Conservation (phyloP, 2,329 filamentous ascomycete genomes). For the Cryphonectria carpinicola region DNA sequence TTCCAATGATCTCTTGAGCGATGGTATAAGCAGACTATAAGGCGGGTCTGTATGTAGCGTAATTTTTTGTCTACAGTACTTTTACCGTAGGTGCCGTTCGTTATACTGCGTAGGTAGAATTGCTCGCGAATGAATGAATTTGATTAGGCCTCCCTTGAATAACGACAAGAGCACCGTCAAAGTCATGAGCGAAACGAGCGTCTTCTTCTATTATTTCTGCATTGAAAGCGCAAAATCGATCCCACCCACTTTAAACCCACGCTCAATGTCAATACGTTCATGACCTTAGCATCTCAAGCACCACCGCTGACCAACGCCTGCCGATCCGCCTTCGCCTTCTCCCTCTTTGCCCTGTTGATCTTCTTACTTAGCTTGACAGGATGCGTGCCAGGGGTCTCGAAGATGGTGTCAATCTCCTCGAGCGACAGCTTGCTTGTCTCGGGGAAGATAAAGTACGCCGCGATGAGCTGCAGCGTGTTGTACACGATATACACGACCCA, state of each 20-base stretch:
- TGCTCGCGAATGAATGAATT: background rate
- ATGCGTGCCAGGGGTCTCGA: slow-evolving; percentile 40
- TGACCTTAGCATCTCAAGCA: background rate
- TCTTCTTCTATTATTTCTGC: background rate
- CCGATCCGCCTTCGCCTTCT: slow-evolving; percentile 24
- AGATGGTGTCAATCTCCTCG: slow-evolving; percentile 63
- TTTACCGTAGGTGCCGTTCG: background rate
- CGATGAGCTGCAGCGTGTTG: slow-evolving; percentile 50
- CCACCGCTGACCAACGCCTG: slow-evolving; percentile 1
- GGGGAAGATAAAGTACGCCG: slow-evolving; percentile 55
- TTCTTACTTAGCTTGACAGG: slow-evolving; percentile 31
- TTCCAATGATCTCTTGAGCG: background rate
- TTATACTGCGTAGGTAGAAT: background rate
- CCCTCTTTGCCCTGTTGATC: slow-evolving; percentile 30
- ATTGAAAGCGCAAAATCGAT: background rate
- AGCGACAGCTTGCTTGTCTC: slow-evolving; percentile 54
- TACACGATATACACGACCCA: slow-evolving; percentile 56
- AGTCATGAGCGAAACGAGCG: background rate
- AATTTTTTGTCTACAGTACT: background rate
- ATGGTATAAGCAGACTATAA: background rate
- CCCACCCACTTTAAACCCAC: background rate
- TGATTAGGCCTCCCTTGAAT: background rate
- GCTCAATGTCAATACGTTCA: background rate
- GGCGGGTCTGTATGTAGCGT: background rate
- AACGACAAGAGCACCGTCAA: background rate